These are phyloP conservation scores for Endogone sp. DNA, from an alignment of 192 early-diverging fungal genomes.

Conservation along the genomic window DNA sequence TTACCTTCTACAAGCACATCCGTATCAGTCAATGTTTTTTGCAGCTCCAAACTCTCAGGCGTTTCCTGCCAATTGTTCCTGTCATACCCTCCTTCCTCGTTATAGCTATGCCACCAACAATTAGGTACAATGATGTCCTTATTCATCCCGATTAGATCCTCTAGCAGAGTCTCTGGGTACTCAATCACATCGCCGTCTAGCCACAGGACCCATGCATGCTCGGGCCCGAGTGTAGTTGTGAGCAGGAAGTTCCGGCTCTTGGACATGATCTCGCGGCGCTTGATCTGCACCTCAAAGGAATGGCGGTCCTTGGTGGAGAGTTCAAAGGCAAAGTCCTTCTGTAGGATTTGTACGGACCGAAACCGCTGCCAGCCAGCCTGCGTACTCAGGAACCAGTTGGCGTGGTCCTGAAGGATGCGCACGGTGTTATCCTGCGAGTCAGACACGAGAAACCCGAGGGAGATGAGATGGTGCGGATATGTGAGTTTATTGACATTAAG, in stretches of 20 bases:
- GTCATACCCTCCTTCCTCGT: constrained; percentile 56
- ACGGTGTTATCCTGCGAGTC: constrained; percentile 58
- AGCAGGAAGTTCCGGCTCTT: constrained; percentile 59
- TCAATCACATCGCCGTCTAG: constrained; percentile 67
- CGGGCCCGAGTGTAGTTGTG: constrained; percentile 49
- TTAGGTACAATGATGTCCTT: constrained; percentile 70
- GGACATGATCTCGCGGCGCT: constrained; percentile 58
- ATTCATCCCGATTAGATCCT: constrained; percentile 55
- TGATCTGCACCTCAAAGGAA: constrained; percentile 48
- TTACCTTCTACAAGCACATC: constrained; percentile 49
- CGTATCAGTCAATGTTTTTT: constrained; percentile 23
- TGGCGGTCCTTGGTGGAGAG: constrained; percentile 53
- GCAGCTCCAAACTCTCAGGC: constrained; percentile 41
- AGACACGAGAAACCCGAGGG: constrained; percentile 65
- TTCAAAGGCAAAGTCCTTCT: constrained; percentile 50
- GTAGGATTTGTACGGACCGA: constrained; percentile 52
- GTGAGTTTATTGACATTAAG: constrained; percentile 45
- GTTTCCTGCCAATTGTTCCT: constrained; percentile 72
- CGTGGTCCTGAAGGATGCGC: constrained; percentile 31
- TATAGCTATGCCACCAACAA: constrained; percentile 34
- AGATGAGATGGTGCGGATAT: constrained; percentile 60
- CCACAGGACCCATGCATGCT: constrained; percentile 68
- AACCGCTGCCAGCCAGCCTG: constrained; percentile 44
- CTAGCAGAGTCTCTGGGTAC: constrained; percentile 55
- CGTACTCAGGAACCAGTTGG: constrained; percentile 3